Base-by-base conservation (phyloP, 2,329 filamentous ascomycete species). In the Talaromyces sp. region DNA sequence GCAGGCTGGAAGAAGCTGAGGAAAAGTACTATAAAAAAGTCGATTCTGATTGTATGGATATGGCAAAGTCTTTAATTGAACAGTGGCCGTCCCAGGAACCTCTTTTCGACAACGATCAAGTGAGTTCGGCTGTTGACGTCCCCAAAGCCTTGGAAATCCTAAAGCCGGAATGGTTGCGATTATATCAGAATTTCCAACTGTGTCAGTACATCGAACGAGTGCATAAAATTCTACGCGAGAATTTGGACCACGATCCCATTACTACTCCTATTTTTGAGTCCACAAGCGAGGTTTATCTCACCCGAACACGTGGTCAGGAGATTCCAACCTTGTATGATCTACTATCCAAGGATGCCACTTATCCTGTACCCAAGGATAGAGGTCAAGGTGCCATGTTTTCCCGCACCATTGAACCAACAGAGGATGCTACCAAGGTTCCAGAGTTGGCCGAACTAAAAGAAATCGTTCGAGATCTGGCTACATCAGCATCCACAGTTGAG, bases 101-200 rank as follows among this genome's bases (percentile, higher is more conserved):
- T 0, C 68, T 66, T 0, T n/a, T 74, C 0, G 62, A 67, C 0
- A 64, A 66, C 0, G 55, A 21, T 14, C 26, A 19, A 54, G 19
- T 21, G 1, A 35, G 11, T 24, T 24, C 32, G 35, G 26, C 38
- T 7, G 29, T 86, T 0, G 67, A 83, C 61, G 24, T 74, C 7
- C 41, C 62, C 0, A 62, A 69, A 11, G 81, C 81, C 3, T 41
- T 83, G 1, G 64, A 71, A 0, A 65, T 68, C 0, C 67, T 86
- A 14, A 63, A 65, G 0, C 74, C 75, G 0, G 78, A 83, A 56
- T 86, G 82, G 82, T 63, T 69, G 4, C 75, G 79, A 0, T 65
- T 83, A 0, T 78, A 73, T n/a, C 72, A 77, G 5, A 86, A 86
- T 51, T 62, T 74, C 10, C 73, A 81, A 29, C 71, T 85, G 0